phyloP scores from a whole-genome alignment of 805 yeast genomes.

The Huiozyma naganishii region DNA sequence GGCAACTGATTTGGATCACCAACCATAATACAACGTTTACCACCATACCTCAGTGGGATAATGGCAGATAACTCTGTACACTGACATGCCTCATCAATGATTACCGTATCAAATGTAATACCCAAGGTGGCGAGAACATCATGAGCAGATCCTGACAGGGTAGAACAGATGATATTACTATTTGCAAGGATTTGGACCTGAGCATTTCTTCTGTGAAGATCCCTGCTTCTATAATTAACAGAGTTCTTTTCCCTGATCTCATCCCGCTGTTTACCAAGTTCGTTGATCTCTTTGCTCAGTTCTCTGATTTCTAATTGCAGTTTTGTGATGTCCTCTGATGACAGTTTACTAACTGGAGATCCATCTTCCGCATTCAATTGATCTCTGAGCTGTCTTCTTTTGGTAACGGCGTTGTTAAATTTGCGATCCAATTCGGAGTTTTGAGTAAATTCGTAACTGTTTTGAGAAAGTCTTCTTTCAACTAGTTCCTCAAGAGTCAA shows the following conservation, averaged over 20 bases:
- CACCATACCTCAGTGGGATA: constrained; percentile 87
- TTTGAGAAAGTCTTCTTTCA: constrained; percentile 43
- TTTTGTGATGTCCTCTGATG: constrained; percentile 36
- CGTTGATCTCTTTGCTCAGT: constrained; percentile 51
- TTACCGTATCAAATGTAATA: constrained; percentile 76
- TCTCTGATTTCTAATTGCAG: constrained; percentile 43
- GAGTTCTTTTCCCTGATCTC: constrained; percentile 66
- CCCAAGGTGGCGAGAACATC: constrained; percentile 67
- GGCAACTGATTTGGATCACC: constrained; percentile 98
- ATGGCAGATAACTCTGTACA: constrained; percentile 87
- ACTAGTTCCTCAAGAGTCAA: constrained; percentile 79
- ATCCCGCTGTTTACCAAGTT: constrained; percentile 63
- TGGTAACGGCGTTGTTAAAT: constrained; percentile 43
- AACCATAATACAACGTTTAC: constrained; percentile 85
- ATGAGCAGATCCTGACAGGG: constrained; percentile 91
- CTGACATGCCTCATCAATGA: constrained; percentile 96
- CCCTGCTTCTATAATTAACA: constrained; percentile 61
- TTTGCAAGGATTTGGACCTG: constrained; percentile 62
- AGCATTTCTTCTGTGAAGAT: constrained; percentile 61
- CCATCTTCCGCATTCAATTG: constrained; percentile 32
- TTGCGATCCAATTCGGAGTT: constrained; percentile 36
- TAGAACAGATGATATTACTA: constrained; percentile 83
- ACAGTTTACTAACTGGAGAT: constrained; percentile 35
- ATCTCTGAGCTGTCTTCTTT: constrained; percentile 45
- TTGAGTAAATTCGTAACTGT: constrained; percentile 28